These are phyloP conservation scores for Penicillium goetzii DNA, from an alignment of 495 filamentous ascomycete species.

Conservation along the genomic window DNA sequence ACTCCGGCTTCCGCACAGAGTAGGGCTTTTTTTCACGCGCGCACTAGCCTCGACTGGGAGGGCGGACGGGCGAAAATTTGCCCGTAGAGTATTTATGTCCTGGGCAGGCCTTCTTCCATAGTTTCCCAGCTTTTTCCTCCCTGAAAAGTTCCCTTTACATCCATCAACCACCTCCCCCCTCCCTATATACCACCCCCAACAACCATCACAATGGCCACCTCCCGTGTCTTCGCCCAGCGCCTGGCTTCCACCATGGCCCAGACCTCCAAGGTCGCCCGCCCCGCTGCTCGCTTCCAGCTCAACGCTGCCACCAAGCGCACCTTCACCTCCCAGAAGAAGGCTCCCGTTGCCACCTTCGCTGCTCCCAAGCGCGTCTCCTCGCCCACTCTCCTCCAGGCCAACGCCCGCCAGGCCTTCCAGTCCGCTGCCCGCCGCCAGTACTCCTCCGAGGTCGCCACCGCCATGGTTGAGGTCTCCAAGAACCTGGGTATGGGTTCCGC, in stretches of 20 bases:
- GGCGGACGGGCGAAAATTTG: conserved; percentile 51
- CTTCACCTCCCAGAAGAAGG: conserved; percentile 57
- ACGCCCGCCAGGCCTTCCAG: conserved; percentile 67
- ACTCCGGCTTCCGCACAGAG: conserved; percentile 31
- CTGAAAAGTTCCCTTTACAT: conserved; percentile 39
- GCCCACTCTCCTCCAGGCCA: conserved; percentile 61
- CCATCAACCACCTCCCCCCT: conserved; percentile 32
- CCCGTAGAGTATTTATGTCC: conserved; percentile 52
- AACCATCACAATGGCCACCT: conserved; percentile 71
- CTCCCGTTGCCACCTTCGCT: conserved; percentile 50
- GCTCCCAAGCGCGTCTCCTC: conserved; percentile 71
- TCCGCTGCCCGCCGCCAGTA: conserved; percentile 65
- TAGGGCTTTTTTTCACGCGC: conserved; percentile 44
- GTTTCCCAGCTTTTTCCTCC: conserved; percentile 51
- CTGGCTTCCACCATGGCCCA: conserved; percentile 77
- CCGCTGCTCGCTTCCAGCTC: conserved; percentile 63
- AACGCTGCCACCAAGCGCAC: conserved; percentile 69
- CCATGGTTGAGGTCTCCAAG: conserved; percentile 86
- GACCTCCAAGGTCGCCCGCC: conserved; percentile 70
- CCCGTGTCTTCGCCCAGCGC: conserved; percentile 70
- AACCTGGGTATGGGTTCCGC: conserved; percentile 85
- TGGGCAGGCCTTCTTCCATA: conserved; percentile 39
- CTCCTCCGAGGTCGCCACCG: conserved; percentile 80
- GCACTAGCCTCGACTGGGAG: conserved; percentile 45
- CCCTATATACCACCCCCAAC: conserved; percentile 17